Base-by-base conservation (phyloP, 768 basidiomycete species). In the Pilatotrama ljubarskyi region DNA sequence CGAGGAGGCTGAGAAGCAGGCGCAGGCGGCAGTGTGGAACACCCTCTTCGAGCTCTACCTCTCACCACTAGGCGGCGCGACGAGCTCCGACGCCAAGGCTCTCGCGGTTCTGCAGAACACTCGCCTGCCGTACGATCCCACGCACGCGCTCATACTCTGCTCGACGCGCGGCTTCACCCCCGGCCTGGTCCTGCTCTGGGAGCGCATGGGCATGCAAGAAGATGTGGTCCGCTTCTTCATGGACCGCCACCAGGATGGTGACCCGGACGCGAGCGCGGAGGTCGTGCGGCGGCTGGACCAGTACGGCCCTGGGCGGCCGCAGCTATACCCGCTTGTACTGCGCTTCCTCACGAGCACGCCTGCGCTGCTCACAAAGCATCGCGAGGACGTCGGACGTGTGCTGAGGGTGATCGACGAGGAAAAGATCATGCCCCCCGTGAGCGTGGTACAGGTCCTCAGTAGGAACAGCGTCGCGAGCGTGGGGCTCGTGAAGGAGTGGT, bases 171-270 rank as follows among this genome's bases (percentile, higher is more conserved):
- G 77, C 13, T 97, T 94, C 67, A 94, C 87, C 0, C 82, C 84
- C 0, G 97, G 97, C 1, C 81, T 96, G 11, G 90, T 98, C 2
- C 75, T 91, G 5, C 79, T 98, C 2, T 98, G 95, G 92, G 97
- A 97, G 75, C 86, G 83, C 61, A 79, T 95, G 76, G 94, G 91
- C 7, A 95, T 97, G 96, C 92, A 93, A 71, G 96, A 98, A 67
- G 95, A 97, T 65, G 87, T 98, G 47, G 70, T 98, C 29, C 83
- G 95, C 22, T 97, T 92, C 76, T 95, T 90, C 88, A 95, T 96
- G 83, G 90, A 91, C 58, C 80, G 80, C 61, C 80, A 88, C 59
- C 63, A 65, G 18, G 55, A 41, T 22, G 80, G 81, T 1, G 74
- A 66, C 8, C 37, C 68, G 0, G 66, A 72, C 8, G 74, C 78